phyloP scores from a whole-genome alignment of 148 eudicot species.

The Fagopyrum homotropicum region DNA sequence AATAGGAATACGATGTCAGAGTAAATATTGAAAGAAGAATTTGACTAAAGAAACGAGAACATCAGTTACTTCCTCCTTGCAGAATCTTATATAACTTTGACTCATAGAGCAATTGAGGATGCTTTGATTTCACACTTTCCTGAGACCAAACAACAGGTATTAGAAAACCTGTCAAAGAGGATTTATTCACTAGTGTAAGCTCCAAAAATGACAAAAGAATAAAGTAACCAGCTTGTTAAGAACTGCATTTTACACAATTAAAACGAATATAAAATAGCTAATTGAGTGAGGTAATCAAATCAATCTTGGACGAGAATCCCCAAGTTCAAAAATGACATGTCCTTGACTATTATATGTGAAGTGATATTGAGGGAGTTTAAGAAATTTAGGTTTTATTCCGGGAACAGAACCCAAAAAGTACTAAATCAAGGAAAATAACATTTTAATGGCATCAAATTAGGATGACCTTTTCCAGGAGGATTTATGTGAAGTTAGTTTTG shows the following conservation, averaged over 20 bases:
- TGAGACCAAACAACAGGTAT: conserved; percentile 18
- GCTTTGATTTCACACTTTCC: conserved; percentile 87
- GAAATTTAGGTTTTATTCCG: too few relatives aligned
- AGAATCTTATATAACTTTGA: conserved; percentile 76
- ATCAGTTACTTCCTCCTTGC: conserved; percentile 83
- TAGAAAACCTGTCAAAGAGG: neutral
- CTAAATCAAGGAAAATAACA: too few relatives aligned
- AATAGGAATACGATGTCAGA: conserved; percentile 11
- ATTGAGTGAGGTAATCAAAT: neutral
- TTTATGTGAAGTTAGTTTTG: too few relatives aligned
- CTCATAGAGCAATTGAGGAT: conserved; percentile 81
- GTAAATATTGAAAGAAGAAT: conserved; percentile 7
- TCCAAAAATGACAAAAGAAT: neutral
- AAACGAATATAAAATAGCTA: neutral
- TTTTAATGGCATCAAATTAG: too few relatives aligned
- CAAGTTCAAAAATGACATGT: neutral
- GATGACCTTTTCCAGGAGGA: too few relatives aligned
- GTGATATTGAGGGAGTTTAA: too few relatives aligned
- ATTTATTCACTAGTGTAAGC: neutral
- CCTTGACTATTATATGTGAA: neutral
- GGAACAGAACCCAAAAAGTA: too few relatives aligned
- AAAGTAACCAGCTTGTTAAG: neutral
- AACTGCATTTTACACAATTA: neutral
- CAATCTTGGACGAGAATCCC: neutral
- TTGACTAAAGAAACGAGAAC: conserved; percentile 11